A percentile compares a stretch with the other conserved stretches of the same genome.
phyloP scores from a whole-genome alignment of 352 stramenopile genomes.

The Phytophthora sp. region DNA sequence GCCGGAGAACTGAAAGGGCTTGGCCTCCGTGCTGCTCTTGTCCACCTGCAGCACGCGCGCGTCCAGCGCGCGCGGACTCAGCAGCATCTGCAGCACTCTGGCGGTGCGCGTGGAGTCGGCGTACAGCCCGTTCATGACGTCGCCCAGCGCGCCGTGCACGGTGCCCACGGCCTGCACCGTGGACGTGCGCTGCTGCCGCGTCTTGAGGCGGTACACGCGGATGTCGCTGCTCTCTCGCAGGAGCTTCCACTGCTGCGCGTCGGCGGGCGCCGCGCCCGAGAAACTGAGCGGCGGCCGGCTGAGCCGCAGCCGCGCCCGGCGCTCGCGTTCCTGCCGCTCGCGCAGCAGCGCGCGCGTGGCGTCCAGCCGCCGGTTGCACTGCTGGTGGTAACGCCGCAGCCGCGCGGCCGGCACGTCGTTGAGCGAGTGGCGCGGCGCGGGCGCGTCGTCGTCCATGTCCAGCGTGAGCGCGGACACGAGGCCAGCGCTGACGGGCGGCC shows the following conservation, averaged over 20 bases:
- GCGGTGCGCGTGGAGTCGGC: conserved; percentile 74
- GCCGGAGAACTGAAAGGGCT: conserved; percentile 77
- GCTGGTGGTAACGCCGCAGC: conserved; percentile 56
- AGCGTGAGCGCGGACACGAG: conserved; percentile 38
- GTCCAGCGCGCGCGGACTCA: conserved; percentile 65
- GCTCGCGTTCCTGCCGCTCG: conserved; percentile 52
- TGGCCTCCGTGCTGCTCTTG: conserved; percentile 55
- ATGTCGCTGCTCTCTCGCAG: conserved; percentile 68
- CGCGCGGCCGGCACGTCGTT: conserved; percentile 49
- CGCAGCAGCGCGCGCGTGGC: conserved; percentile 50
- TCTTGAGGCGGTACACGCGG: conserved; percentile 57
- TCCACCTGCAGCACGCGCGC: conserved; percentile 73
- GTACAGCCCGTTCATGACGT: conserved; percentile 84
- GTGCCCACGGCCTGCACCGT: conserved; percentile 68
- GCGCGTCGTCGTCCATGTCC: conserved; percentile 42
- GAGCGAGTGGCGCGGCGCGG: conserved; percentile 19
- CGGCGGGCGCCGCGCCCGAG: conserved; percentile 1
- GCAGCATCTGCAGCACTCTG: conserved; percentile 62
- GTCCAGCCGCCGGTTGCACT: conserved; percentile 51
- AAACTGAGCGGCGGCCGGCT: conserved; percentile 19
- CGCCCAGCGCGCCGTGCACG: conserved; percentile 61
- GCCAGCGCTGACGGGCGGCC: conserved; percentile 28
- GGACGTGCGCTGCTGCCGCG: conserved; percentile 46
- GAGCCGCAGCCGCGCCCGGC: conserved; percentile 9
- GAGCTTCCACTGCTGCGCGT: conserved; percentile 66